Conservation (phyloP, 352 stramenopile species). For the Phytopythium boreale region DNA sequence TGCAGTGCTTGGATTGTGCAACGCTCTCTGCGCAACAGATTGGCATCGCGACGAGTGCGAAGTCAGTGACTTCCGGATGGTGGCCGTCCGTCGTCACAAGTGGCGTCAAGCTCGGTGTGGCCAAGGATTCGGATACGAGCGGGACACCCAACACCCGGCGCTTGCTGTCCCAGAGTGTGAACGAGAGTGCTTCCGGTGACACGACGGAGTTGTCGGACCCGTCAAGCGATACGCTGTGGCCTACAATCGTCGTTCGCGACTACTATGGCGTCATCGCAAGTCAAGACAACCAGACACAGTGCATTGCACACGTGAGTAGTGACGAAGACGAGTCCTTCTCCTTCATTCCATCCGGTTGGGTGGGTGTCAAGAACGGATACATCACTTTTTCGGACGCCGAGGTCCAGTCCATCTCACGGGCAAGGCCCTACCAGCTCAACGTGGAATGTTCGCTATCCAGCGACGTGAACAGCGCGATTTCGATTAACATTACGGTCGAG, state of each 20-base stretch:
- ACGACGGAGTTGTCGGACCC: conserved; percentile 12
- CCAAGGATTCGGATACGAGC: background rate
- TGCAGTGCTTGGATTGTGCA: conserved; percentile 29
- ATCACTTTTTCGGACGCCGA: conserved; percentile 43
- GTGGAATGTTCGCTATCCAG: conserved; percentile 40
- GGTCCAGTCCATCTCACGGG: conserved; percentile 28
- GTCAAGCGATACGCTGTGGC: conserved; percentile 33
- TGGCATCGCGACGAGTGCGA: conserved; percentile 37
- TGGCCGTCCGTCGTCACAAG: conserved; percentile 62
- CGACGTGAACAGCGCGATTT: conserved; percentile 8
- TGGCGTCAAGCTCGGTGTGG: conserved; percentile 42
- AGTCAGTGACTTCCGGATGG: conserved; percentile 38
- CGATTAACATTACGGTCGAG: conserved; percentile 43
- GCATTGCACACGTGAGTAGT: conserved; percentile 13
- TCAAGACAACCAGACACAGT: conserved; percentile 41
- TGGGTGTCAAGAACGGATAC: conserved; percentile 35
- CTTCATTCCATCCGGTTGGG: conserved; percentile 32
- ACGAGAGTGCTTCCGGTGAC: background rate
- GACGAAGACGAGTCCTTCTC: conserved; percentile 34
- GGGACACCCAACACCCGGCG: background rate
- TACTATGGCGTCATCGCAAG: conserved; percentile 53
- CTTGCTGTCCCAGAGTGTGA: conserved; percentile 1
- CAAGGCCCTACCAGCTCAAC: conserved; percentile 31
- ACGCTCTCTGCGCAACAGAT: background rate
- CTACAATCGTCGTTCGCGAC: conserved; percentile 55